A percentile compares a stretch with the other conserved stretches of the same genome.
Evolutionary conservation across 768 basidiomycete genomes (phyloP).

Genomic region (Atractiella rhizophila): DNA sequence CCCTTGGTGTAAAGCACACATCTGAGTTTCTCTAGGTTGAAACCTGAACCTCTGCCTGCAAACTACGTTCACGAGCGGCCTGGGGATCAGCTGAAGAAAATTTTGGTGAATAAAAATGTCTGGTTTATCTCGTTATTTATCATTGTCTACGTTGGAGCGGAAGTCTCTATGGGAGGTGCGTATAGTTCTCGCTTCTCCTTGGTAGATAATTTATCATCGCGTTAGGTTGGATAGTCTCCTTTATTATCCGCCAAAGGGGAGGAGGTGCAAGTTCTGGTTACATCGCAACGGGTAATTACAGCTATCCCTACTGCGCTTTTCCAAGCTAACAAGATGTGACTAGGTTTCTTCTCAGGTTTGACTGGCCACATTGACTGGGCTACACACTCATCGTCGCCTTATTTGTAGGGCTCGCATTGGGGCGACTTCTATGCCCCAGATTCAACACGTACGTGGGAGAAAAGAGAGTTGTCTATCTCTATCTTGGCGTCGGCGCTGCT

Average conservation of each 20-base stretch:
- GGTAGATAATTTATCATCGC: not conserved
- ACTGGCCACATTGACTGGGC: not conserved
- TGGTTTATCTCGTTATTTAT: constrained; percentile 2
- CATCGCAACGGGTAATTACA: constrained; percentile 22
- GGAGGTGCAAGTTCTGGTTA: constrained; percentile 18
- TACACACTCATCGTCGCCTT: no score
- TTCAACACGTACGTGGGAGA: constrained; percentile 26
- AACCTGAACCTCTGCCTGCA: no score
- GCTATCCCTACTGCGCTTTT: no score
- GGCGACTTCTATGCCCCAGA: constrained; percentile 31
- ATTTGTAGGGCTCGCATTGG: constrained; percentile 28
- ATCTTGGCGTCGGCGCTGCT: constrained; percentile 18
- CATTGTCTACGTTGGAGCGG: constrained; percentile 22
- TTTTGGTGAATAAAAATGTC: not conserved
- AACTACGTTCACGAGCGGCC: no score
- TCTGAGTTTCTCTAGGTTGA: no score
- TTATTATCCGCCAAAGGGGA: constrained; percentile 10
- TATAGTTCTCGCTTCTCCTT: not conserved
- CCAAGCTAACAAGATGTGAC: no score
- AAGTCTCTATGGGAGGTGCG: constrained; percentile 21
- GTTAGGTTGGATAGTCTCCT: constrained; percentile 18
- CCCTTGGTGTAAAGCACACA: no score
- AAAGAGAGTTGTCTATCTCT: constrained; percentile 21
- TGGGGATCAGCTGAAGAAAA: no score
- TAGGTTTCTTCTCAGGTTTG: not conserved